Base-by-base conservation (phyloP, 441 rosid genomes). In the Erysimum pusillum region DNA sequence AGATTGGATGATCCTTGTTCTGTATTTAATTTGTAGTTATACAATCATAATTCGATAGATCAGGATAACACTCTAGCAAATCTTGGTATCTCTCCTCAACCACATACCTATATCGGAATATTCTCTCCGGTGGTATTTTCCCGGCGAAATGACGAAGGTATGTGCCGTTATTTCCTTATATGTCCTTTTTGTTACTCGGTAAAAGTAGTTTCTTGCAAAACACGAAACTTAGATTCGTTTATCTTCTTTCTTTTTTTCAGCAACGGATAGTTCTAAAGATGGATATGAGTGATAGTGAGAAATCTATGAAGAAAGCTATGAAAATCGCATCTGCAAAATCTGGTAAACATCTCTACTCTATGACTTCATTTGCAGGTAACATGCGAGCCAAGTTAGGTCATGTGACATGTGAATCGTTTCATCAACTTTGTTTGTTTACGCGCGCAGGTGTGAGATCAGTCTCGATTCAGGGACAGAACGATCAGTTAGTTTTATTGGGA, bases 181-280 rank as follows among this genome's bases (percentile, higher is more conserved):
- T 5, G n/a, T 38, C 6, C 38, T 6, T 6, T 36, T 9, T 4
- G 4, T 9, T 7, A 6, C 10, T 51, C 56, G 0, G 56, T 5
- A 25, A 5, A 44, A 53, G 13, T 28, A 52, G 8, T 74, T 44
- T 61, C 71, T 63, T 63, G 60, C 49, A 0, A 18, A n/a, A 63
- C 46, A 63, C 8, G 28, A 18, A 73, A 39, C 18, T 36, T 35
- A 31, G 13, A 9, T 1, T 34, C 2, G 4, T 17, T 67, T 10
- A n/a, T 3, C 31, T 15, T 44, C 9, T 0, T 42, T 32, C 5
- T 58, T 35, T 28, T 18, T 32, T 66, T 2, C 74, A 76, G 86
- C 81, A 83, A 79, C n/a, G 53, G 14, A 73, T 76, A 36, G 76
- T 76, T 46, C 32, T 81, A 2, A 81, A 79, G 52, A 51, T 83